Percentiles rank a stretch among this genome's conserved stretches.
phyloP scores from a whole-genome alignment of 2,329 filamentous ascomycete genomes.

The Penicillium psychrosexuale region DNA sequence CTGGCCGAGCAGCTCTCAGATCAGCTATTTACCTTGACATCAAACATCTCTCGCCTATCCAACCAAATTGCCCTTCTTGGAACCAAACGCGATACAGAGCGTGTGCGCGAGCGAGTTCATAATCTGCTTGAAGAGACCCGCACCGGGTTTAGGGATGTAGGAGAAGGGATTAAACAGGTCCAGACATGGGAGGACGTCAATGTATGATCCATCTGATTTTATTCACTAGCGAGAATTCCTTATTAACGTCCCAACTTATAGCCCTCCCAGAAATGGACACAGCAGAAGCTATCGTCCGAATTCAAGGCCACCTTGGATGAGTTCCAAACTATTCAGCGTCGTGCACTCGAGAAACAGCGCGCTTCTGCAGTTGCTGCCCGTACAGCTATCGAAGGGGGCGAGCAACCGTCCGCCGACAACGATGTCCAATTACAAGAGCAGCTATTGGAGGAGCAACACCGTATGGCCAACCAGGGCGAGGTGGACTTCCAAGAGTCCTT shows the following conservation, averaged over 20 bases:
- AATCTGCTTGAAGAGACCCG: constrained; percentile 82
- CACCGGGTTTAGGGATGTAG: constrained; percentile 83
- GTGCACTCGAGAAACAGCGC: constrained; percentile 87
- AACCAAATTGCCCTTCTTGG: constrained; percentile 83
- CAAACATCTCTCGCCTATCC: constrained; percentile 79
- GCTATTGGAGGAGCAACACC: constrained; percentile 70
- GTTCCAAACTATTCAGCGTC: constrained; percentile 87
- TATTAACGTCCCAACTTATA: constrained; percentile 37
- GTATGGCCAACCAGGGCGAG: constrained; percentile 84
- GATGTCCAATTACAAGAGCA: constrained; percentile 59
- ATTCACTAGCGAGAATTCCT: background rate
- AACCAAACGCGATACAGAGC: constrained; percentile 85
- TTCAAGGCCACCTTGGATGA: constrained; percentile 85
- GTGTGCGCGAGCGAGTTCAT: constrained; percentile 86
- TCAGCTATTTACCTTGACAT: constrained; percentile 83
- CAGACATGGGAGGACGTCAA: constrained; percentile 82
- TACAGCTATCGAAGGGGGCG: constrained; percentile 65
- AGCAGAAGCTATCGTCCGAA: constrained; percentile 90
- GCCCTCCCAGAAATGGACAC: constrained; percentile 94
- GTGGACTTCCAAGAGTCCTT: constrained; percentile 96
- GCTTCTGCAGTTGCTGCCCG: constrained; percentile 80
- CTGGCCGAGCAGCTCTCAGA: constrained; percentile 80
- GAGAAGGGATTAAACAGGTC: constrained; percentile 89
- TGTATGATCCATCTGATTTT: constrained; percentile 48
- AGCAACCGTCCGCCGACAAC: constrained; percentile 29